These are phyloP conservation scores for Hypoxylon sp. DNA, from an alignment of 2,329 filamentous ascomycete species.

Conservation along the genomic window DNA sequence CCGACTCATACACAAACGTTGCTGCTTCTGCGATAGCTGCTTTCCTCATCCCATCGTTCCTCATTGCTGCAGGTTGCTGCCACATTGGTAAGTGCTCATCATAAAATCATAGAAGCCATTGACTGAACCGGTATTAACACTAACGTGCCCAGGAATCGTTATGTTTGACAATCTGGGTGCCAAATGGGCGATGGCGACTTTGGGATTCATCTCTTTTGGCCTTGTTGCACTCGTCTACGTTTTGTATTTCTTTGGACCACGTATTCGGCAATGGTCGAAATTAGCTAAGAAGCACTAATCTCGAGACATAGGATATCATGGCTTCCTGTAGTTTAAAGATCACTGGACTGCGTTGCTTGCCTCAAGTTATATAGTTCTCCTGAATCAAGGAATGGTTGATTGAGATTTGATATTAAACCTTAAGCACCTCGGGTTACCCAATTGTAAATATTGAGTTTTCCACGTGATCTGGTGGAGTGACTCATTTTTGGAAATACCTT, in stretches of 20 bases:
- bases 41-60: slow-evolving; percentile 58
- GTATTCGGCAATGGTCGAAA: slow-evolving; percentile 51
- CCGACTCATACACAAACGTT: slow-evolving; percentile 57
- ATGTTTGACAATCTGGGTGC: slow-evolving; percentile 54
- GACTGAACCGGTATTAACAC: slow-evolving; percentile 14
- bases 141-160: slow-evolving; percentile 43
- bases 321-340: background rate
- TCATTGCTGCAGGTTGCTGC: slow-evolving; percentile 55
- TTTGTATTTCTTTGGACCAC: slow-evolving; percentile 55
- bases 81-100: slow-evolving; percentile 52
- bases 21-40: slow-evolving; percentile 57
- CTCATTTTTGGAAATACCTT: background rate
- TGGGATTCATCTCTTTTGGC: slow-evolving; percentile 56
- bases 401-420: too few species aligned
- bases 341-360: background rate
- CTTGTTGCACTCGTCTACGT: slow-evolving; percentile 56
- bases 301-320: slow-evolving; percentile 4
- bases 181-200: slow-evolving; percentile 56
- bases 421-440: background rate
- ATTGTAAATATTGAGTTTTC: background rate
- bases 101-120: background rate
- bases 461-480: background rate
- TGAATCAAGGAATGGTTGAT: too few species aligned
- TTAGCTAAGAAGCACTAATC: slow-evolving; percentile 49
- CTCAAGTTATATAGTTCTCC: too few species aligned